Conservation (phyloP, 176 grass and related monocot species). For the Carex pumila region DNA sequence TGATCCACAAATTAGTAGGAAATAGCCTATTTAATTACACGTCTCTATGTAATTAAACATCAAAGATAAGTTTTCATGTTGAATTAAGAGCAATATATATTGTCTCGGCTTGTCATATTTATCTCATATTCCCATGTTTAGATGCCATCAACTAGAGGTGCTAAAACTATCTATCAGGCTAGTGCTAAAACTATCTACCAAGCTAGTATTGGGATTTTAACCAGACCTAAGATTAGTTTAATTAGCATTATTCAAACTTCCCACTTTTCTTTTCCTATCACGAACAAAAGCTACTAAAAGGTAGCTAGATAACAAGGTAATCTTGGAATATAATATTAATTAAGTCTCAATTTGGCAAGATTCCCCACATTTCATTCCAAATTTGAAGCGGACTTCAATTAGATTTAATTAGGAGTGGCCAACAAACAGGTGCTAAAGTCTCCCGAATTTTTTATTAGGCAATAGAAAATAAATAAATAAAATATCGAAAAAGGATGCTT, state of each 20-base stretch:
- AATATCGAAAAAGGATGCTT: no score
- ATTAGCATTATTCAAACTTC: not conserved
- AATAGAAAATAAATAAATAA: no score
- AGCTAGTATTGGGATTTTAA: not conserved
- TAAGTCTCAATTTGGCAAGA: not conserved
- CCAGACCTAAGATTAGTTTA: not conserved
- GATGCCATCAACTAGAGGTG: not conserved
- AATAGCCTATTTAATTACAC: not conserved
- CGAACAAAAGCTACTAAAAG: not conserved
- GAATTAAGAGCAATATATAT: not conserved
- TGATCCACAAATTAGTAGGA: not conserved
- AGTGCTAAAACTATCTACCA: not conserved
- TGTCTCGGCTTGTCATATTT: not conserved
- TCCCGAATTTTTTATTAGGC: not conserved
- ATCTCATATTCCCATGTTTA: not conserved
- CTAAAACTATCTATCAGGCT: not conserved
- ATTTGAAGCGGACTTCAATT: no score
- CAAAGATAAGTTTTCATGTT: not conserved
- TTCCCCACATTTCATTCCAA: no score
- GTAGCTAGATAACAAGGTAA: not conserved
- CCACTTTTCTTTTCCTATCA: not conserved
- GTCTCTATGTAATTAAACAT: not conserved
- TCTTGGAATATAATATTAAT: not conserved
- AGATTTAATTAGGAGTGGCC: not conserved
- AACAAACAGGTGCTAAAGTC: not conserved